phyloP scores from a whole-genome alignment of 192 early-diverging fungal species.

The Lunasporangiospora selenospora region DNA sequence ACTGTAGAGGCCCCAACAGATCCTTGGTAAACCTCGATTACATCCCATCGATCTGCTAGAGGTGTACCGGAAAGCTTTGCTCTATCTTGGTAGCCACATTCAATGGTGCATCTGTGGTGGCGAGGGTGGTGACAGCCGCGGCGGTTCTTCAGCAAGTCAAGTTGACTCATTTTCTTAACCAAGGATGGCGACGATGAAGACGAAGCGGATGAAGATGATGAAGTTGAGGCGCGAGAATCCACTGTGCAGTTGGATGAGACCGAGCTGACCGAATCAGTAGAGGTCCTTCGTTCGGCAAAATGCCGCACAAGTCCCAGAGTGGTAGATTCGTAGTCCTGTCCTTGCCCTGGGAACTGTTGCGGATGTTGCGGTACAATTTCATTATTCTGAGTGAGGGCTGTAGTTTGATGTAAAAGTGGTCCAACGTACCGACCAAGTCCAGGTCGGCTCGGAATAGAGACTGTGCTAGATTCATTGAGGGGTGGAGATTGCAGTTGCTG shows the following conservation, averaged over 20 bases:
- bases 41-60: conserved; percentile 10
- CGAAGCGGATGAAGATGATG: not conserved
- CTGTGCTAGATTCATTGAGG: not conserved
- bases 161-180: not conserved
- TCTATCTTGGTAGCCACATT: no score
- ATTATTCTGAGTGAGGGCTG: not conserved
- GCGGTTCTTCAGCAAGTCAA: no score
- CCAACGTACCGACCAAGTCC: conserved; percentile 23
- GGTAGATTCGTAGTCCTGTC: no score
- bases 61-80: not conserved
- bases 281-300: not conserved
- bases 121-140: not conserved
- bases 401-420: conserved; percentile 2
- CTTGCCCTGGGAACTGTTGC: conserved; percentile 16
- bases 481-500: no score
- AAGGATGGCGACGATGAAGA: not conserved
- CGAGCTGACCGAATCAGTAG: conserved; percentile 3
- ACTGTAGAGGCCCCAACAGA: conserved; percentile 10
- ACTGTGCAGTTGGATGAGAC: not conserved
- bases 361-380: not conserved
- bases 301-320: no score
- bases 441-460: conserved; percentile 1
- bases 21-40: conserved; percentile 12
- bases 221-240: conserved; percentile 5
- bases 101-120: not conserved